Evolutionary conservation across 345 rosid genomes (phyloP).

Genomic region (Populus ilicifolia): DNA sequence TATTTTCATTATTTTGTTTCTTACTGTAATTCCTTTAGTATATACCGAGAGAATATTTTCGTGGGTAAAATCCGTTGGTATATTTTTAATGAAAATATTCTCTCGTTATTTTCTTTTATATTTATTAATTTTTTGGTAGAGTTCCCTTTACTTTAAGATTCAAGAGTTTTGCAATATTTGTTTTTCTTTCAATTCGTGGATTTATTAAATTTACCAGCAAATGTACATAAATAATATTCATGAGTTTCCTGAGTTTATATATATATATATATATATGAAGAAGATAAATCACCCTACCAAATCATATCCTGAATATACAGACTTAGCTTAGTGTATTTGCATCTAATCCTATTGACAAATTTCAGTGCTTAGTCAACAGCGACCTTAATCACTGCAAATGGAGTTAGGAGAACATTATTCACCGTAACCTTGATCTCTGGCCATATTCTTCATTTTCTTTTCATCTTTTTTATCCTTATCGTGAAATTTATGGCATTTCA

Average conservation of each 20-base stretch:
- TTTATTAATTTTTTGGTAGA: too few relatives aligned
- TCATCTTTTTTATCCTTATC: background rate
- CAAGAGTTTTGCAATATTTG: background rate
- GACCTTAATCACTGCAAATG: background rate
- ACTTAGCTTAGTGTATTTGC: background rate
- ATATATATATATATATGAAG: too few relatives aligned
- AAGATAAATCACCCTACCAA: background rate
- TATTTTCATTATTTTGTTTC: too few relatives aligned
- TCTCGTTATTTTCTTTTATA: too few relatives aligned
- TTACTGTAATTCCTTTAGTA: too few relatives aligned
- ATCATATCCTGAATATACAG: background rate
- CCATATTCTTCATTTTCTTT: background rate
- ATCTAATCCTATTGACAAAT: background rate
- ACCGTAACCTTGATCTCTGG: background rate
- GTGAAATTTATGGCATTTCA: constrained; percentile 2
- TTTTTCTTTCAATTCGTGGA: background rate
- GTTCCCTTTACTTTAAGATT: background rate
- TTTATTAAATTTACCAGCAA: background rate
- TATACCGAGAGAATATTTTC: too few relatives aligned
- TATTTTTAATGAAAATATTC: too few relatives aligned
- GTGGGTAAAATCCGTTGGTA: too few relatives aligned
- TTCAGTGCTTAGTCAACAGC: background rate
- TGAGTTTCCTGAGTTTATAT: background rate
- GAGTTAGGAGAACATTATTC: background rate
- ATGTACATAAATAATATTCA: background rate